Evolutionary conservation across 495 filamentous ascomycete genomes (phyloP).

Genomic region (Ramalina intermedia): DNA sequence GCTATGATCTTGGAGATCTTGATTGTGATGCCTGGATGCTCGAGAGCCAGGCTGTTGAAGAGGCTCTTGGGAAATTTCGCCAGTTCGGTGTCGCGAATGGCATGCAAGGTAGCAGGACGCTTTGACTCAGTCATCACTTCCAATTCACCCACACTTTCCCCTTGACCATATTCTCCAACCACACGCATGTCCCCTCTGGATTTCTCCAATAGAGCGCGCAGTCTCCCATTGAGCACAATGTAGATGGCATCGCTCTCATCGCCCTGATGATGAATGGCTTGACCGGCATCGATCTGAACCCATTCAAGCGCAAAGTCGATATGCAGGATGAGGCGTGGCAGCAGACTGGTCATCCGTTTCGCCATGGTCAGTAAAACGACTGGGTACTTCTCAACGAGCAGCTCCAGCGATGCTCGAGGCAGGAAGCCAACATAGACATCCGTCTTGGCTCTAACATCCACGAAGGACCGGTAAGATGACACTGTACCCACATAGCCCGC

Average conservation of each 20-base stretch:
- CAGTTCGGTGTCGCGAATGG: conserved; percentile 90
- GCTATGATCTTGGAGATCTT: conserved; percentile 98
- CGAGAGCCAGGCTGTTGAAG: conserved; percentile 93
- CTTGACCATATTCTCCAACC: conserved; percentile 86
- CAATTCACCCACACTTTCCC: conserved; percentile 91
- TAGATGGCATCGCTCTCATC: conserved; percentile 98
- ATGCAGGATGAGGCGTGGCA: conserved; percentile 85
- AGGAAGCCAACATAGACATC: conserved; percentile 98
- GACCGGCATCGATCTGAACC: conserved; percentile 89
- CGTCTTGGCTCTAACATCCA: conserved; percentile 92
- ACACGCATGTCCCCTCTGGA: conserved; percentile 74
- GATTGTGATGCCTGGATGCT: conserved; percentile 95
- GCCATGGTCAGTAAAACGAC: conserved; percentile 90
- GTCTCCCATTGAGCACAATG: conserved; percentile 84
- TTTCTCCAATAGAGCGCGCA: conserved; percentile 66
- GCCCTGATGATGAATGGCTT: conserved; percentile 83
- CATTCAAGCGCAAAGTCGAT: conserved; percentile 98
- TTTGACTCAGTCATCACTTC: conserved; percentile 93
- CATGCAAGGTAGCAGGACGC: conserved; percentile 78
- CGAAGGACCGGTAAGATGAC: conserved; percentile 88
- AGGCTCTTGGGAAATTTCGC: conserved; percentile 91
- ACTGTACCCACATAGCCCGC: conserved; percentile 89
- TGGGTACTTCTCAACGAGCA: conserved; percentile 82
- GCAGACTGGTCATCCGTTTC: conserved; percentile 74
- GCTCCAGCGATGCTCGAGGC: conserved; percentile 70